phyloP scores from a whole-genome alignment of 2,329 filamentous ascomycete species.

The Diaporthe ilicicola region DNA sequence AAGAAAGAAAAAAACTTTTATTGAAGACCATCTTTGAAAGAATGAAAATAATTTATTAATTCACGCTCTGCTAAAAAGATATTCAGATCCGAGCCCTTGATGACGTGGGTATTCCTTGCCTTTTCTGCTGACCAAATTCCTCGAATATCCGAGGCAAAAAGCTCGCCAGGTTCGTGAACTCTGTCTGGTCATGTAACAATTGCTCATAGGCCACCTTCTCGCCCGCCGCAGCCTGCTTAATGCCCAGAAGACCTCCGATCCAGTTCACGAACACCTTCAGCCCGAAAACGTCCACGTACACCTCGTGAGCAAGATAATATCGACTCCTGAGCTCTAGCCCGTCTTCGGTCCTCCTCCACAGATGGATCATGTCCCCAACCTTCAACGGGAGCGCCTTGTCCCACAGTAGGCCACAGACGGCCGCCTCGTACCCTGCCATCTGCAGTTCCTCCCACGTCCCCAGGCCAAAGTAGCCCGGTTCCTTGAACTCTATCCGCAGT shows the following conservation, averaged over 20 bases:
- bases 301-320: constrained; percentile 32
- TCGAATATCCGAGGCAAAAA: constrained; percentile 28
- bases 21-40: too few species aligned
- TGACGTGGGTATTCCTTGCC: neutral
- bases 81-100: neutral
- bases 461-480: constrained; percentile 27
- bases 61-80: too few species aligned
- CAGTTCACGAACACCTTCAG: constrained; percentile 19
- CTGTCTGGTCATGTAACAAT: constrained; percentile 33
- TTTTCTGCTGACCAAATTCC: constrained; percentile 8
- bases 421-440: constrained; percentile 25
- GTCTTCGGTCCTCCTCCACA: constrained; percentile 26
- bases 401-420: constrained; percentile 32
- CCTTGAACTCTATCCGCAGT: constrained; percentile 33
- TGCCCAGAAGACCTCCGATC: constrained; percentile 20
- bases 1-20: too few species aligned
- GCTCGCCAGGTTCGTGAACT: constrained; percentile 34
- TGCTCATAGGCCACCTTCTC: constrained; percentile 31
- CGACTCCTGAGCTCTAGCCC: constrained; percentile 33
- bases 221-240: constrained; percentile 30
- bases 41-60: too few species aligned
- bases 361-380: constrained; percentile 33
- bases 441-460: constrained; percentile 26
- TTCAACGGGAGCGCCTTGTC: constrained; percentile 30
- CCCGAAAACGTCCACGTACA: constrained; percentile 28